phyloP scores from a whole-genome alignment of 371 early-diverging fungal genomes.

The Syncephalastrum sp. region DNA sequence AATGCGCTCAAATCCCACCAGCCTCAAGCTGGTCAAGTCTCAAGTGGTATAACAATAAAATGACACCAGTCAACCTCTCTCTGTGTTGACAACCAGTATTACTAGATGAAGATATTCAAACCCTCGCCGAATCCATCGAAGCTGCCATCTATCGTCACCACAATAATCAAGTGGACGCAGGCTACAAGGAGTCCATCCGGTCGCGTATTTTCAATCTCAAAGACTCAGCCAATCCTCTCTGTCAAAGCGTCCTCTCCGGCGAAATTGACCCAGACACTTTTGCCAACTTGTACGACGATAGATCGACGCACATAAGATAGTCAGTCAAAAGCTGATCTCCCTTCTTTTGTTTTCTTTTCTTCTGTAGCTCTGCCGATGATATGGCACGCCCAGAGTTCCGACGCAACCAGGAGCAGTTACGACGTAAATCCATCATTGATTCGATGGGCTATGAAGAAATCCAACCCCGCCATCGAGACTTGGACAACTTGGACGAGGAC shows the following conservation, averaged over 20 bases:
- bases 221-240: constrained; percentile 16
- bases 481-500: constrained; percentile 21
- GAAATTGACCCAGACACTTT: constrained; percentile 10
- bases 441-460: constrained; percentile 19
- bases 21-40: too few relatives aligned
- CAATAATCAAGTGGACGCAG: constrained; percentile 10
- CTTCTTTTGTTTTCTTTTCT: not conserved
- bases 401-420: constrained; percentile 13
- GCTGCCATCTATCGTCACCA: constrained; percentile 13
- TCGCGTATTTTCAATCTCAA: constrained; percentile 24
- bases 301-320: not conserved
- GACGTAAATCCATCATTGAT: constrained; percentile 22
- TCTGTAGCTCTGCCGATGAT: constrained; percentile 2
- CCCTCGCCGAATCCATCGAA: constrained; percentile 18
- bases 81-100: not conserved
- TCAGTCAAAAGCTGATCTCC: not conserved
- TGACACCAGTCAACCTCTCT: not conserved
- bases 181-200: constrained; percentile 21
- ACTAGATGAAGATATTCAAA: not conserved
- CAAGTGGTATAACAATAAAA: too few relatives aligned
- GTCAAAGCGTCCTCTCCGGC: constrained; percentile 17
- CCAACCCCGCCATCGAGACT: constrained; percentile 20
- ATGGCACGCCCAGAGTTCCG: constrained; percentile 26
- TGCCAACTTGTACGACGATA: constrained; percentile 10
- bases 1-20: not conserved